These are phyloP conservation scores for Musa troglodytarum DNA, from an alignment of 176 grass and related monocot species.

Conservation along the genomic window DNA sequence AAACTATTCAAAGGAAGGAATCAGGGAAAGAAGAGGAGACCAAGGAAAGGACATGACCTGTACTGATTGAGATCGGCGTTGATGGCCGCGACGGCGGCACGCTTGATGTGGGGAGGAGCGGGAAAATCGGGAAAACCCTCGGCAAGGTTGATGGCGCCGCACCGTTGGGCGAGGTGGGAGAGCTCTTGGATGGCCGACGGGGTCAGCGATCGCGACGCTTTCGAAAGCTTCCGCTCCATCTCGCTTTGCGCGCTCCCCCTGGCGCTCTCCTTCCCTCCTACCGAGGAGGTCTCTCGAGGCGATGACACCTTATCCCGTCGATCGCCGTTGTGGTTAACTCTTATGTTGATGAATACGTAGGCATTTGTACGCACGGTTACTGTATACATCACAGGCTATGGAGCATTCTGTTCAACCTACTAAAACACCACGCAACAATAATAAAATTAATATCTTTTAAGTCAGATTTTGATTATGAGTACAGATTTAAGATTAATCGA, in stretches of 20 bases:
- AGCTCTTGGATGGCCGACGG: constrained; percentile 73
- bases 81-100: constrained; percentile 55
- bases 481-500: too few relatives aligned
- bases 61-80: constrained; percentile 75
- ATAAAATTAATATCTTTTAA: too few relatives aligned
- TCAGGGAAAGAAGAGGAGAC: neutral
- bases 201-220: constrained; percentile 27
- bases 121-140: constrained; percentile 94
- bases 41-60: constrained; percentile 23
- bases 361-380: too few relatives aligned
- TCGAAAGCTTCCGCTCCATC: constrained; percentile 67
- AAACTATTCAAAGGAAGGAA: neutral
- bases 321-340: neutral
- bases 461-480: too few relatives aligned
- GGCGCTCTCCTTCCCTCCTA: too few relatives aligned
- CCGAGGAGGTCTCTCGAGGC: too few relatives aligned
- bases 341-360: neutral
- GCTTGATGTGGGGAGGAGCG: constrained; percentile 53
- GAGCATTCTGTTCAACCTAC: too few relatives aligned
- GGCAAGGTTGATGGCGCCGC: constrained; percentile 78
- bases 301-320: too few relatives aligned
- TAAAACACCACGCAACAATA: too few relatives aligned
- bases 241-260: too few relatives aligned
- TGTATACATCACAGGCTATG: too few relatives aligned
- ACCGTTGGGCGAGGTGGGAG: constrained; percentile 68